These are phyloP conservation scores for Nannizzia gypsea DNA, from an alignment of 2,329 filamentous ascomycete species.

Conservation along the genomic window DNA sequence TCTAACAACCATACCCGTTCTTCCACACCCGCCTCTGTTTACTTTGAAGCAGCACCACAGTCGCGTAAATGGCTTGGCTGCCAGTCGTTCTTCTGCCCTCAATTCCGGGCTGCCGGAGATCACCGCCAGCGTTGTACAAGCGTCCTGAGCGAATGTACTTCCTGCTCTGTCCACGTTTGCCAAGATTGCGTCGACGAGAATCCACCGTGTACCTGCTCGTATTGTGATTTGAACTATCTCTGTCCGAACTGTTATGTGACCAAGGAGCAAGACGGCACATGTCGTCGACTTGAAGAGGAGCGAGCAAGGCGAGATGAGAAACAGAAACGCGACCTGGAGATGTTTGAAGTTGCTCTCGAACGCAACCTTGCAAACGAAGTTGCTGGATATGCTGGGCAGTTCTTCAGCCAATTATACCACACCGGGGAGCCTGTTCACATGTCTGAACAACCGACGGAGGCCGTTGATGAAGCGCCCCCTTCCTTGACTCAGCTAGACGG, in stretches of 20 bases:
- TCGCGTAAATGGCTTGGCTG: slow-evolving; percentile 36
- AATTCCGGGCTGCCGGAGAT: slow-evolving; percentile 33
- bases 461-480: slow-evolving; percentile 7
- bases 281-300: slow-evolving; percentile 30
- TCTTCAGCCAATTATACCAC: slow-evolving; percentile 22
- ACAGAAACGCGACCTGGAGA: slow-evolving; percentile 32
- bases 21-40: slow-evolving; percentile 29
- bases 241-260: slow-evolving; percentile 34
- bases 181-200: slow-evolving; percentile 31
- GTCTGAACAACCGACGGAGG: slow-evolving; percentile 5
- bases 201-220: slow-evolving; percentile 35
- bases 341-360: slow-evolving; percentile 30
- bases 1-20: slow-evolving; percentile 30
- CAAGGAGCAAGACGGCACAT: slow-evolving; percentile 30
- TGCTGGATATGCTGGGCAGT: slow-evolving; percentile 32
- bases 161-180: slow-evolving; percentile 37
- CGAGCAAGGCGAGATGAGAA: slow-evolving; percentile 28
- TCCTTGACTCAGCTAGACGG: slow-evolving; percentile 9
- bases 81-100: slow-evolving; percentile 38
- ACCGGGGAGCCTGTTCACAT: neutral
- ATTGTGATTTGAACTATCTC: slow-evolving; percentile 33
- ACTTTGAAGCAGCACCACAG: slow-evolving; percentile 27
- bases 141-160: slow-evolving; percentile 34
- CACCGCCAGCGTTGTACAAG: slow-evolving; percentile 36
- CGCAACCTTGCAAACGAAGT: slow-evolving; percentile 33